Evolutionary conservation across 495 filamentous ascomycete genomes (phyloP).

Genomic region (Evansstolkia leycettana): DNA sequence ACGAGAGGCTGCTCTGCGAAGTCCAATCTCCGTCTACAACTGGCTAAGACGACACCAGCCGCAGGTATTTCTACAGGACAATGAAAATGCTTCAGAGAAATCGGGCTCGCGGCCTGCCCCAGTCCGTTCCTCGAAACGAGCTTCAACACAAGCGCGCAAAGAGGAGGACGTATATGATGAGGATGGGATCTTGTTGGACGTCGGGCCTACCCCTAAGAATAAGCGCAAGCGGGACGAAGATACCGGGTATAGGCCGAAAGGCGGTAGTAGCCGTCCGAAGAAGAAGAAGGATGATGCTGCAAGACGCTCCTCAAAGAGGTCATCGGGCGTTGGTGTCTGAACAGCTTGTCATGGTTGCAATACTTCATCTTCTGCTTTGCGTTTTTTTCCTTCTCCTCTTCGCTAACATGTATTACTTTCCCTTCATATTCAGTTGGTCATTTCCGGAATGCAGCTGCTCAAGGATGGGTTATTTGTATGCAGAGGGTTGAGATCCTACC

Average conservation of each 20-base stretch:
- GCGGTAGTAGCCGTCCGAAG: constrained; percentile 43
- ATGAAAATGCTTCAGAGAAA: constrained; percentile 53
- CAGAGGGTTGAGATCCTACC: too few species aligned
- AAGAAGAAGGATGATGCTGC: constrained; percentile 50
- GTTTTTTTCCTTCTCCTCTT: neutral
- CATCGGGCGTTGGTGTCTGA: constrained; percentile 12
- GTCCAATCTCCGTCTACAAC: constrained; percentile 79
- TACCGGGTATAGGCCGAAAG: constrained; percentile 57
- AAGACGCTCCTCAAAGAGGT: constrained; percentile 24
- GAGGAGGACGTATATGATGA: constrained; percentile 42
- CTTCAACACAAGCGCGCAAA: constrained; percentile 27
- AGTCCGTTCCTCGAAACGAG: constrained; percentile 26
- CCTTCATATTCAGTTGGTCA: too few species aligned
- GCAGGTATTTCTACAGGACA: constrained; percentile 72
- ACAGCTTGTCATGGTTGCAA: too few species aligned
- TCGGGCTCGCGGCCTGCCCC: constrained; percentile 33
- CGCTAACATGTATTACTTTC: neutral
- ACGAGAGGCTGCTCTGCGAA: constrained; percentile 52
- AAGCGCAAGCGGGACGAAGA: constrained; percentile 58
- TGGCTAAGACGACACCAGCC: constrained; percentile 80
- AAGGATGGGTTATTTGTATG: too few species aligned
- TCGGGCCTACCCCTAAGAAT: constrained; percentile 28
- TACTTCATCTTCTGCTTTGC: neutral
- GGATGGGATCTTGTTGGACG: constrained; percentile 32
- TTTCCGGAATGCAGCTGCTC: too few species aligned